Base-by-base conservation (phyloP, 2,329 filamentous ascomycete species). In the Ascochyta fabae region DNA sequence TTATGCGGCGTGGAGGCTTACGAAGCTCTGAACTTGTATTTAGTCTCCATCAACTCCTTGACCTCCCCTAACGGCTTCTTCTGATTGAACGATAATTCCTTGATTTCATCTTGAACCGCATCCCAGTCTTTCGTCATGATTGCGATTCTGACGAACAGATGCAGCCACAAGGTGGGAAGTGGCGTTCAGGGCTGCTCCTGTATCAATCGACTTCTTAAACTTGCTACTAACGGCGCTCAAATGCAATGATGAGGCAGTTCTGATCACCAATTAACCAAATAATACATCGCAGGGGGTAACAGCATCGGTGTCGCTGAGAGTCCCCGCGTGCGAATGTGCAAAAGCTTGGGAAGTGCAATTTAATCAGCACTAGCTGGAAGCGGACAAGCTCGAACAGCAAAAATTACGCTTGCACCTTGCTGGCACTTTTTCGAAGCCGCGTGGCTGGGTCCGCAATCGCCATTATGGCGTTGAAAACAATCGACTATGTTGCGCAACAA, bases 41-140 rank as follows among this genome's bases (percentile, higher is more conserved):
- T 69, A 6, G 40, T 62, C 47, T 74, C 71, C 70, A 75, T 74
- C 3, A 71, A 53, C 19, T 65, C 58, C 23, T 68, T 70, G n/a
- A 74, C 70, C 19, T 74, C 71, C 26, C 71, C 65, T 1, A 74
- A 58, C 13, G 63, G 59, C 45, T 68, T 74, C 61, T 72, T 74
- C 39, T 74, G 70, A 15, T 63, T 59, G 35, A 71, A 70, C 1
- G 71, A 74, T 13, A 74, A 59, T 27, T 73, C 66, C 16, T 67
- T 64, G 48, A 75, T 74, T 39, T 69, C 66, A 52, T 61, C 65
- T 39, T 69, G 65, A 6, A 71, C 65, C 3, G 53, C 27, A 33
- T 67, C 64, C 68, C 68, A 71, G 26, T 70, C 67, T 58, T 74
- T 73, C 10, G 70, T 74, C 69, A 74, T 74, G 9, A 34, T 62